These are phyloP conservation scores for Sugiyamaella pinicola DNA, from an alignment of 1,139 yeast genomes.

Conservation along the genomic window DNA sequence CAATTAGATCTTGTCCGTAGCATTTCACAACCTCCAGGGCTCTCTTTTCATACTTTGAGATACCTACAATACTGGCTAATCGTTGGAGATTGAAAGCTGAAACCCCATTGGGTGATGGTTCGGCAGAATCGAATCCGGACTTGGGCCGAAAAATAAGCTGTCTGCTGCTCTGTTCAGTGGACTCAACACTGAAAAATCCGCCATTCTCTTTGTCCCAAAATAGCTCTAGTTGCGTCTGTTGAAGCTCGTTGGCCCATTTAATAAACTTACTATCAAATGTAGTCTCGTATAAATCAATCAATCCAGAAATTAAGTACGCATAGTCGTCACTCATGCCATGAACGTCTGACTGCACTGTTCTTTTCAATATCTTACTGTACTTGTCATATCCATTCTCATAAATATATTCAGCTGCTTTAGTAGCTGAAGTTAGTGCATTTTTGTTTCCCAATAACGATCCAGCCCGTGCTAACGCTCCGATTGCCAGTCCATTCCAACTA, in stretches of 20 bases:
- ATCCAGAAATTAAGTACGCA: slow-evolving; percentile 42
- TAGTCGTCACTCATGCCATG: slow-evolving; percentile 45
- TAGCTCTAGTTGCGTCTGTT: slow-evolving; percentile 38
- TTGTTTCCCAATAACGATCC: slow-evolving; percentile 27
- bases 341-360: slow-evolving; percentile 29
- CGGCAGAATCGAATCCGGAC: slow-evolving; percentile 44
- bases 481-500: slow-evolving; percentile 45
- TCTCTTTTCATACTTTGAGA: slow-evolving; percentile 30
- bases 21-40: slow-evolving; percentile 37
- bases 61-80: slow-evolving; percentile 36
- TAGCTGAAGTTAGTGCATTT: slow-evolving; percentile 36
- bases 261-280: slow-evolving; percentile 38
- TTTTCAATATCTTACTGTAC: slow-evolving; percentile 27
- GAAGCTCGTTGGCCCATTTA: slow-evolving; percentile 41
- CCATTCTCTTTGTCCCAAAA: slow-evolving; percentile 44
- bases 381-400: slow-evolving; percentile 32
- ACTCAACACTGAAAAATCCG: slow-evolving; percentile 39
- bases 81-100: slow-evolving; percentile 40
- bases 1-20: slow-evolving; percentile 39
- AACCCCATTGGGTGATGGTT: slow-evolving; percentile 45
- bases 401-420: slow-evolving; percentile 37
- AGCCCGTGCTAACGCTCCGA: slow-evolving; percentile 44
- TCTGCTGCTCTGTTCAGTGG: slow-evolving; percentile 18
- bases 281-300: slow-evolving; percentile 43
- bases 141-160: slow-evolving; percentile 43